Evolutionary conservation across 1,139 yeast genomes (phyloP).

Genomic region (Geotrichum reessii): DNA sequence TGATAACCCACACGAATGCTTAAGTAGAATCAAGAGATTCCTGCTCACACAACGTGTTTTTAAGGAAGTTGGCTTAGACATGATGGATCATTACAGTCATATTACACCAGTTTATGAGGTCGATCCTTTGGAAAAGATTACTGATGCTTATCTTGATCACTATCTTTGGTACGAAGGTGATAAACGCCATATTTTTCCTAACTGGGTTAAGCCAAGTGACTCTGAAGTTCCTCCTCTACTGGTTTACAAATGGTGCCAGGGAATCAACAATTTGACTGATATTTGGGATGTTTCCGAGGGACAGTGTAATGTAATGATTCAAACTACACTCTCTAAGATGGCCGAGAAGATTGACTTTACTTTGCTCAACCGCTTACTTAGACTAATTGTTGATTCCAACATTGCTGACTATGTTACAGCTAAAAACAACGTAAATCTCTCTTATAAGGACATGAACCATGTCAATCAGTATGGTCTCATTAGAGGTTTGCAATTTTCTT

Average conservation of each 20-base stretch:
- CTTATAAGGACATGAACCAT: constrained; percentile 94
- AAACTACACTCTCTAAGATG: constrained; percentile 62
- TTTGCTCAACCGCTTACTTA: constrained; percentile 67
- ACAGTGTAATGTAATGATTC: constrained; percentile 77
- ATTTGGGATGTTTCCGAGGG: constrained; percentile 79
- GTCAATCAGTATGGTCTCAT: constrained; percentile 83
- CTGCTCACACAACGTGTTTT: constrained; percentile 85
- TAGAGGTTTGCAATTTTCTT: constrained; percentile 83
- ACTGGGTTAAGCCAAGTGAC: constrained; percentile 94
- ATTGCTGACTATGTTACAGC: constrained; percentile 94
- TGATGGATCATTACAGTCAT: constrained; percentile 88
- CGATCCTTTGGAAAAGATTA: constrained; percentile 90
- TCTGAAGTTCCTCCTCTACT: constrained; percentile 87
- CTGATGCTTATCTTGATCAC: constrained; percentile 94
- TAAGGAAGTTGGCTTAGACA: constrained; percentile 79
- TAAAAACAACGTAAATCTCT: constrained; percentile 72
- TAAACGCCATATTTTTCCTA: constrained; percentile 79
- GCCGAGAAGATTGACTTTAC: constrained; percentile 88
- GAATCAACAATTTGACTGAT: constrained; percentile 70
- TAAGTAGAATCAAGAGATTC: constrained; percentile 76
- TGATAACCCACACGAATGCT: constrained; percentile 91
- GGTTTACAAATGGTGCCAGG: constrained; percentile 93
- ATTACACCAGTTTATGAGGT: constrained; percentile 80
- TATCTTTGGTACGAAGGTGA: constrained; percentile 96
- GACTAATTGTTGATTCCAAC: constrained; percentile 81